Base-by-base conservation (phyloP, 2,329 filamentous ascomycete species). In the Diplodia seriata region DNA sequence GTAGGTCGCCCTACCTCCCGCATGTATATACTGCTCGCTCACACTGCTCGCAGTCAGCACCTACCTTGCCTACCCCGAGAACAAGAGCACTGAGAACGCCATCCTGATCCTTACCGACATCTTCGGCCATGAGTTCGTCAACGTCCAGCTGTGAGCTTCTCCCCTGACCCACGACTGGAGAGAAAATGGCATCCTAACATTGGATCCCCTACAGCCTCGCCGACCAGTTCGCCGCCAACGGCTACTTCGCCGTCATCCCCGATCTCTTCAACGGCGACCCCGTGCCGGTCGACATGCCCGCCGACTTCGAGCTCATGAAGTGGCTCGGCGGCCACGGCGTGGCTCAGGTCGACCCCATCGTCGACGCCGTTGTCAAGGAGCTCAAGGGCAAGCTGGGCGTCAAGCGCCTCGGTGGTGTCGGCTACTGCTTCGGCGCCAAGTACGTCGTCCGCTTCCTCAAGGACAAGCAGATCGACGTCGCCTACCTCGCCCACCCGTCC, bases 401-500 rank as follows among this genome's bases (percentile, higher is more conserved):
- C 23, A 81, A 50, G 75, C 78, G 77, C 56, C 75, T 85, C 47
- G 83, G 82, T n/a, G 78, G 77, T 20, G 81, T 82, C 3, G 82
- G 82, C 6, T 84, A 84, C 72, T 85, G 82, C 74, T 84, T 83
- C 71, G 82, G 83, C 40, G 85, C 79, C 4, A 86, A 85, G 71
- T 86, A 86, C 71, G 83, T 85, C 64, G 84, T 85, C 65, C 88
- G 93, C 51, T 90, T 89, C 82, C 85, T 87, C 31, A 83, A 80
- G 54, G 69, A 81, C 53, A 75, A 83, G 68, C 87, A 87, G 70
- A 81, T 94, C 71, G 84, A 91, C 66, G 91, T 86, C 65, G 92
- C 90, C 49, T 95, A 85, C 79, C 80, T 87, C 20, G 92, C 91
- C 1, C 92, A 95, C 78, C 92, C 92, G 0, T 91, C 88, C 31